These are phyloP conservation scores for Geotrichum histeridarum DNA, from an alignment of 1,139 yeast genomes.

Conservation along the genomic window DNA sequence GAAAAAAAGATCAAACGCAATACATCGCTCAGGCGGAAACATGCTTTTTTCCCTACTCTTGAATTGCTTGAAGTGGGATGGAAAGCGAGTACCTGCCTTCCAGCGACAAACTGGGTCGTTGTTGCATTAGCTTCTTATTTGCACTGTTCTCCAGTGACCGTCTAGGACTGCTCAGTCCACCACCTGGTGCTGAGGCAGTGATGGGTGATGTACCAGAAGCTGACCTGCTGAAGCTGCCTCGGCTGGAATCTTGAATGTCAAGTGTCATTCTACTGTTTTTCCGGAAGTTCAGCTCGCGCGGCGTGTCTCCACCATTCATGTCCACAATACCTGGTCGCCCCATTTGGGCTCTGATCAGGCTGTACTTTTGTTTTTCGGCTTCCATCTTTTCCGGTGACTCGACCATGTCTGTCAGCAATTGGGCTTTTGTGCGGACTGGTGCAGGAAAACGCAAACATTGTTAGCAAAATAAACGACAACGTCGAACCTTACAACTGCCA, in stretches of 20 bases:
- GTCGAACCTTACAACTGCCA: no score
- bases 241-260: constrained; percentile 3
- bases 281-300: constrained; percentile 7
- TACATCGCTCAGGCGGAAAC: no score
- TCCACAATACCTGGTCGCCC: constrained; percentile 33
- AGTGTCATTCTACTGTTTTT: constrained; percentile 14
- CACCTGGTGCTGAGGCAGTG: neutral
- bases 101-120: constrained; percentile 13
- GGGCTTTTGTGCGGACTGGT: constrained; percentile 33
- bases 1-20: no score
- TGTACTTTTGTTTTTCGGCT: constrained; percentile 33
- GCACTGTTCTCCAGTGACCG: constrained; percentile 9
- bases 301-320: constrained; percentile 21
- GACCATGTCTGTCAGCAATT: constrained; percentile 29
- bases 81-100: constrained; percentile 24
- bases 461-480: neutral
- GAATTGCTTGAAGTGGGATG: constrained; percentile 18
- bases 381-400: constrained; percentile 30
- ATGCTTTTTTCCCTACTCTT: constrained; percentile 5
- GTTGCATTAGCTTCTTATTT: neutral
- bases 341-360: constrained; percentile 32
- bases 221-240: neutral
- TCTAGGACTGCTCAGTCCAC: constrained; percentile 14
- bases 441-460: neutral
- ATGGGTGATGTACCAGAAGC: constrained; percentile 5